Conservation (phyloP, 495 filamentous ascomycete genomes). For the Xylaria venustula region DNA sequence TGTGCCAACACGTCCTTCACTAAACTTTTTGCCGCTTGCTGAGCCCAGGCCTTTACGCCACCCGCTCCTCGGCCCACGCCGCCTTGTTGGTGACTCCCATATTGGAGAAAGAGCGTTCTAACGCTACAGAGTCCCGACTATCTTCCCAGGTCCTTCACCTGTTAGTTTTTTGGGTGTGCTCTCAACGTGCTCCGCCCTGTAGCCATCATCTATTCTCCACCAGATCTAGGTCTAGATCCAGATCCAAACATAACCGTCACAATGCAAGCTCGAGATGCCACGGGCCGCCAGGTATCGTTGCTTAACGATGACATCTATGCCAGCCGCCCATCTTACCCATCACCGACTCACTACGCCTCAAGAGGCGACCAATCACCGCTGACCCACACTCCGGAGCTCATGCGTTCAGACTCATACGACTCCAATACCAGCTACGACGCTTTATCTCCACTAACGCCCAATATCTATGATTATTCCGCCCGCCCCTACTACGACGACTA, state of each 20-base stretch:
- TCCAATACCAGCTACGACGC: constrained; percentile 50
- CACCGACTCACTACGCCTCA: constrained; percentile 25
- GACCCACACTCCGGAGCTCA: constrained; percentile 47
- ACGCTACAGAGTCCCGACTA: not conserved
- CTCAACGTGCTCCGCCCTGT: constrained; percentile 6
- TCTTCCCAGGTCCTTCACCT: not conserved
- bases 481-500: constrained; percentile 40
- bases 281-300: constrained; percentile 52
- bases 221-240: not conserved
- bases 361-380: constrained; percentile 34
- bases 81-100: not conserved
- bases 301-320: constrained; percentile 48
- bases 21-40: not conserved
- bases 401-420: constrained; percentile 55
- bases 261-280: constrained; percentile 50
- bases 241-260: constrained; percentile 15
- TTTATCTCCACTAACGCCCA: constrained; percentile 48
- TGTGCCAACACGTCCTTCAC: not conserved
- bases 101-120: not conserved
- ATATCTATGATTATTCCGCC: constrained; percentile 36
- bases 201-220: not conserved
- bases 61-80: constrained; percentile 3
- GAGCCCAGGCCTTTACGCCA: not conserved
- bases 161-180: constrained; percentile 10
- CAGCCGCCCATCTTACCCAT: constrained; percentile 28